Percentiles rank a stretch among this genome's conserved stretches.
Conservation (phyloP, 345 rosid species). For the Streptanthus diversifolius region DNA sequence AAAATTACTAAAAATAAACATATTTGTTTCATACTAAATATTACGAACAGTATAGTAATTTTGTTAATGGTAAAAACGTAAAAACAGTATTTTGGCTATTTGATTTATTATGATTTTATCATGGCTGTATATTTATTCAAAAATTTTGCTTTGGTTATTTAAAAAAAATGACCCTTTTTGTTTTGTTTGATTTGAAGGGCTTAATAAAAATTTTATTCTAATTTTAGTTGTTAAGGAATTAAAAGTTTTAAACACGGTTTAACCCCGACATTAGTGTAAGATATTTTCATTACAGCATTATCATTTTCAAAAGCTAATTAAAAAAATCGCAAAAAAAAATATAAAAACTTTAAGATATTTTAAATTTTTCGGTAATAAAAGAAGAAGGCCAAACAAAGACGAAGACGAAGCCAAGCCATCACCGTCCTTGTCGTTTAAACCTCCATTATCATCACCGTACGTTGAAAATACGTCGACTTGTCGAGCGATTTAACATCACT, state of each 20-base stretch:
- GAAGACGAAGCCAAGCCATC: background rate
- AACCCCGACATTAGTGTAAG: background rate
- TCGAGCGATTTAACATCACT: background rate
- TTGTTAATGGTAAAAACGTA: no score
- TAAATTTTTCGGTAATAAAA: background rate
- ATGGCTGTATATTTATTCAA: no score
- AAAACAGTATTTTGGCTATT: no score
- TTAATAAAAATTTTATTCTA: background rate
- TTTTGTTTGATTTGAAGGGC: no score
- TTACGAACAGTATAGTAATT: no score
- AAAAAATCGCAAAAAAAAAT: background rate
- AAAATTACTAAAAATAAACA: no score
- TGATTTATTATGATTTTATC: no score
- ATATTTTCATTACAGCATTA: background rate
- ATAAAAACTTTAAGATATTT: background rate
- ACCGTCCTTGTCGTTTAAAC: constrained; percentile 21
- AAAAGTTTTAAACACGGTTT: background rate
- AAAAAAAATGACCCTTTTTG: no score
- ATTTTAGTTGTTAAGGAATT: background rate
- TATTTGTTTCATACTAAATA: no score
- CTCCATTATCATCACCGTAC: constrained; percentile 1
- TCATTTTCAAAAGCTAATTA: background rate
- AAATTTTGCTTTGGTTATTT: no score
- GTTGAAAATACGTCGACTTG: constrained; percentile 16
- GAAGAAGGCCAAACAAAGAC: background rate